Evolutionary conservation across 129 eudicot species (phyloP).

Genomic region (Flaveria sonorensis): DNA sequence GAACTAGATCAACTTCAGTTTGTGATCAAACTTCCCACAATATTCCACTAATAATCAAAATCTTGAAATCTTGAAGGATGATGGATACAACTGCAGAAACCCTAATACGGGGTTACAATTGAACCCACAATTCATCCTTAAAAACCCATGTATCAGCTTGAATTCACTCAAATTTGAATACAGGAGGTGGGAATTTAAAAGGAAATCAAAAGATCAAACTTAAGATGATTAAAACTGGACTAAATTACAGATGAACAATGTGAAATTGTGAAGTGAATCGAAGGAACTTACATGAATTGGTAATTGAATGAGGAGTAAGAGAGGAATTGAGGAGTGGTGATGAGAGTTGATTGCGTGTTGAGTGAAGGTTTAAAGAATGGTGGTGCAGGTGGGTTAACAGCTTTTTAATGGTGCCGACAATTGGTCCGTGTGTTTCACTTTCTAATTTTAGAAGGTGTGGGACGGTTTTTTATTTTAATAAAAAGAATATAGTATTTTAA

Average conservation of each 20-base stretch:
- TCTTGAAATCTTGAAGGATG: too few species aligned
- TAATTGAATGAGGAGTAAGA: background rate
- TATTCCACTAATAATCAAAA: background rate
- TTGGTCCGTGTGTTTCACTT: slow-evolving; percentile 40
- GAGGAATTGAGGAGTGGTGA: slow-evolving; percentile 14
- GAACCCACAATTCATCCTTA: background rate
- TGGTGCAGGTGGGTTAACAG: slow-evolving; percentile 23
- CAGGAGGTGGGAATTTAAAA: background rate
- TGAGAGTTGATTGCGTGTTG: background rate
- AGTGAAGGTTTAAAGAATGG: slow-evolving; percentile 23
- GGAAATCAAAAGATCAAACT: background rate
- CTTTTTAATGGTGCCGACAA: slow-evolving; percentile 44
- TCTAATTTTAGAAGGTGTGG: slow-evolving; percentile 30
- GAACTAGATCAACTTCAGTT: background rate
- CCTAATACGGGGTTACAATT: background rate
- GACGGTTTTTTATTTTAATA: too few species aligned
- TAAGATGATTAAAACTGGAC: slow-evolving; percentile 1
- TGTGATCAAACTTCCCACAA: background rate
- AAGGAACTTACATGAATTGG: slow-evolving; percentile 27
- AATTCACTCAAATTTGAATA: slow-evolving; percentile 2
- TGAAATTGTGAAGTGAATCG: background rate
- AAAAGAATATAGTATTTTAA: background rate
- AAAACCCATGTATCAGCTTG: background rate
- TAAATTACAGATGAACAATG: background rate
- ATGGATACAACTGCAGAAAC: background rate